These are phyloP conservation scores for Vaccinium macrocarpon DNA, from an alignment of 148 eudicot species.

Conservation along the genomic window DNA sequence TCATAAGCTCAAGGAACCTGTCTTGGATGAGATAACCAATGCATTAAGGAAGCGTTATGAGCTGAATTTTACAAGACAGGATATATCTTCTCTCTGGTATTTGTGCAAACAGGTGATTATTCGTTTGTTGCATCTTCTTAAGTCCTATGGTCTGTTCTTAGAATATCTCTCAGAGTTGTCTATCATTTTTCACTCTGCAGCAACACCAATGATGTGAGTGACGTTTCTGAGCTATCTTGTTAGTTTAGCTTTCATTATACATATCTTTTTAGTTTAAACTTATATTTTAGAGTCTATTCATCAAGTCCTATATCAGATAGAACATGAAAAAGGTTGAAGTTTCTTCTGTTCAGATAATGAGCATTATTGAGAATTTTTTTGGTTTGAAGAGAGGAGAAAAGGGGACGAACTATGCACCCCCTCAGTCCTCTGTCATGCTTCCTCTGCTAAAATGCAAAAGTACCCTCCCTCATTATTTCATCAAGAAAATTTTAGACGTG, in stretches of 20 bases:
- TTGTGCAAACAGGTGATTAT: conserved; percentile 82
- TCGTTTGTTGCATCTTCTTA: neutral
- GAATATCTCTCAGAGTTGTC: too few species aligned
- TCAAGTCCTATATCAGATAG: neutral
- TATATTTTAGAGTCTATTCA: neutral
- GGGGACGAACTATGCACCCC: neutral
- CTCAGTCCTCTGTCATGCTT: neutral
- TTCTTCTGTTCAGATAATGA: neutral
- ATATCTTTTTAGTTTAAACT: neutral
- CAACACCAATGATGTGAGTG: neutral
- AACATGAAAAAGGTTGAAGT: neutral
- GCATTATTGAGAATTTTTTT: neutral
- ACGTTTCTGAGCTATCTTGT: neutral
- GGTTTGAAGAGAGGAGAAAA: neutral
- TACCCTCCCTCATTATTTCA: neutral
- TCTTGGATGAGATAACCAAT: conserved; percentile 18
- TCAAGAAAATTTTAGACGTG: neutral
- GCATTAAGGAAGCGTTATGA: conserved; percentile 8
- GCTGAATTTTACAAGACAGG: conserved; percentile 47
- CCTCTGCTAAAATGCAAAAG: neutral
- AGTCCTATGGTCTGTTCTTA: neutral
- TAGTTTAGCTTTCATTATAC: neutral
- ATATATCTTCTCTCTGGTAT: conserved; percentile 88
- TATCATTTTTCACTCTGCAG: too few species aligned
- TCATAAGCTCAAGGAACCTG: conserved; percentile 6